Evolutionary conservation across 2,329 filamentous ascomycete species (phyloP), one percentile per base, ranked within the genome.

Genomic region (Penicillium hordei): DNA sequence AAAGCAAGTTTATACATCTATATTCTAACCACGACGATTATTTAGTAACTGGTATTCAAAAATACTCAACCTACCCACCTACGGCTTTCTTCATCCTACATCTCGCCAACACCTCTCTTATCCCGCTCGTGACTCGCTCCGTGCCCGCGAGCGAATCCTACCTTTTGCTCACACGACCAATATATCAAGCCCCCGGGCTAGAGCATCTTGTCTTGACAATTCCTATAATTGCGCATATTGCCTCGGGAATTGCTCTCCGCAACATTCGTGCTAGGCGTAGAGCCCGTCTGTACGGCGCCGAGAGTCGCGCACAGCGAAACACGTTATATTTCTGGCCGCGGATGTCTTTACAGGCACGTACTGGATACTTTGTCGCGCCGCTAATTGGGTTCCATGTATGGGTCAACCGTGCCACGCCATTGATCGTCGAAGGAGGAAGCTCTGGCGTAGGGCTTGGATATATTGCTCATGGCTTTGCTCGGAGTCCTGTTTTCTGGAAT

Each of bases 21-120:
- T 29, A 17, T 19, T 23, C 48, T 51, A 46, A 48, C 43, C 21
- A 36, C 21, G 12, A 34, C 12, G 23, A 52, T 55, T 31, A 33
- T 19, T 9, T 62, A 91, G 89, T 95, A 52, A 83, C 83, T 5
- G 85, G 89, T 48, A 81, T 94, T 36, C 94, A 97, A 75, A 89
- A 86, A 73, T 96, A 96, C 80, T 94, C 91, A 1, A 91, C 89
- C 65, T 95, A 96, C 78, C 86, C 89, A 63, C 93, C 91, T 70
- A 86, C 85, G 61, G 78, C 90, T 64, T 96, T 93, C 78, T 83
- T 88, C 34, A 81, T 85, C 31, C 81, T 94, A 57, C 92, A 96
- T 77, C 80, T 94, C 61, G 82, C 87, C 68, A 96, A 93, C 67
- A 93, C 91, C 34, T 90, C 90, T 8, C 73, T 96, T 43, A 88